phyloP scores from a whole-genome alignment of 1,284 basidiomycete genomes.

The Trichosporon coremiiforme region DNA sequence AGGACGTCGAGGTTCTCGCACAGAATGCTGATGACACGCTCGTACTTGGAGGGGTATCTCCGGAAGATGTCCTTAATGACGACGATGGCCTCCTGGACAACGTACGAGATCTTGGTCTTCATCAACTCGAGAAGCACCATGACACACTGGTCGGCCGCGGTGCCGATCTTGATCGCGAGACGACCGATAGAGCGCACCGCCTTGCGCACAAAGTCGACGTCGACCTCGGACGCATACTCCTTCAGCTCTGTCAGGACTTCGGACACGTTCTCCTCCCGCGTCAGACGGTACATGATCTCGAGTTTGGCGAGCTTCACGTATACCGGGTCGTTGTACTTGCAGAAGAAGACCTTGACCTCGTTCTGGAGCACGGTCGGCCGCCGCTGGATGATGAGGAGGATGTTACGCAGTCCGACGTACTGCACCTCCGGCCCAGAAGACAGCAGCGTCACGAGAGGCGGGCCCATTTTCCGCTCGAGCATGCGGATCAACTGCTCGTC shows the following conservation, averaged over 20 bases:
- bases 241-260: conserved; percentile 92
- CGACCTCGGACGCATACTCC: conserved; percentile 97
- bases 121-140: conserved; percentile 91
- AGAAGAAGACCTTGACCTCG: conserved; percentile 99
- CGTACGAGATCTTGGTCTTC: conserved; percentile 88
- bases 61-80: conserved; percentile 99
- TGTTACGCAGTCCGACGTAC: conserved; percentile 95
- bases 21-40: conserved; percentile 91
- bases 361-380: conserved; percentile 83
- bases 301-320: conserved; percentile 99
- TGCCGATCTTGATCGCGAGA: conserved; percentile 92
- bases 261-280: conserved; percentile 87
- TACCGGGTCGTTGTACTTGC: conserved; percentile 98
- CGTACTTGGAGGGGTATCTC: conserved; percentile 95
- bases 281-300: conserved; percentile 96
- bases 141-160: conserved; percentile 90
- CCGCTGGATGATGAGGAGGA: conserved; percentile 93
- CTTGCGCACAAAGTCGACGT: conserved; percentile 95
- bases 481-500: conserved; percentile 79
- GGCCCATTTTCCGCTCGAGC: conserved; percentile 96
- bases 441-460: conserved; percentile 68
- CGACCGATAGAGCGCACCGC: conserved; percentile 94
- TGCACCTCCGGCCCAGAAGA: conserved; percentile 72
- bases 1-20: conserved; percentile 94
- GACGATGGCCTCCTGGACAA: conserved; percentile 96